phyloP scores from a whole-genome alignment of 2,329 filamentous ascomycete species.

The Penicillium brevicompactum region DNA sequence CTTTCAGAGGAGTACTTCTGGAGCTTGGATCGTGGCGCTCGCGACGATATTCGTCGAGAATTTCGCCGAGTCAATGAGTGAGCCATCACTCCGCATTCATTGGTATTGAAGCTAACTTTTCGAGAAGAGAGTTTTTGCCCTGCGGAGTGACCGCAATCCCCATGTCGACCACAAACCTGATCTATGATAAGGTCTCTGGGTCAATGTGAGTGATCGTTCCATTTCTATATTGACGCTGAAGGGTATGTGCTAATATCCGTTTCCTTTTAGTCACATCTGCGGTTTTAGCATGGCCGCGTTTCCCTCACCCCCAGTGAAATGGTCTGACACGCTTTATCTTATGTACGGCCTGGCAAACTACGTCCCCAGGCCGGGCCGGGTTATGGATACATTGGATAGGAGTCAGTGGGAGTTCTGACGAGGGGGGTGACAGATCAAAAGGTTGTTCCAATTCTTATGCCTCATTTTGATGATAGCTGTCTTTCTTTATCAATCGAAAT shows the following conservation, averaged over 20 bases:
- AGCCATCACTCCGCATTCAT: background rate
- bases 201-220: background rate
- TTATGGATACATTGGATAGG: no score
- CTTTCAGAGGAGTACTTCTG: background rate
- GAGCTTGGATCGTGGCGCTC: background rate
- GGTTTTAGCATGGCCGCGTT: background rate
- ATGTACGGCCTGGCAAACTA: background rate
- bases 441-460: no score
- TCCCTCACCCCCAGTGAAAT: background rate
- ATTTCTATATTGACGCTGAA: background rate
- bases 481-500: no score
- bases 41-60: background rate
- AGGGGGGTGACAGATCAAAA: no score
- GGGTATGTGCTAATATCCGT: background rate
- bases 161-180: background rate
- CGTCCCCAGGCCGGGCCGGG: no score
- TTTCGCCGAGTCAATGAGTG: background rate
- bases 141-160: no score
- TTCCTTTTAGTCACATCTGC: background rate
- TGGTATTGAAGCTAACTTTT: background rate
- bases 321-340: background rate
- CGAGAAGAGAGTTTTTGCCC: no score
- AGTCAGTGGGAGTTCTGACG: no score
- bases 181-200: background rate
- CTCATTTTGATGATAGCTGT: no score